phyloP scores from a whole-genome alignment of 2,329 filamentous ascomycete species.

The Graphilbum sp. region DNA sequence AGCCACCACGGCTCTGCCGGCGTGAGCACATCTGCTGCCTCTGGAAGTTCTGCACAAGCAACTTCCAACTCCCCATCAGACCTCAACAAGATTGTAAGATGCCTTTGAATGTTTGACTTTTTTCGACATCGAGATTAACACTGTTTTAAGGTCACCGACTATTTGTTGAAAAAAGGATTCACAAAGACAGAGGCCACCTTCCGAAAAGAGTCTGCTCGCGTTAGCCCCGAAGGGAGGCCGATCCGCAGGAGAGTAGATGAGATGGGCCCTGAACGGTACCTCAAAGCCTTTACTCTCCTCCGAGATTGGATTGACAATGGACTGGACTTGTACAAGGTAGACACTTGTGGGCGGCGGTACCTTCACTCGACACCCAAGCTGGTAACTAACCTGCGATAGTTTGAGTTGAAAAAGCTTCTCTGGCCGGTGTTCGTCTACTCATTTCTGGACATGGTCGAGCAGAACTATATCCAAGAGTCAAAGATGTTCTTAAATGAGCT shows the following conservation, averaged over 20 bases:
- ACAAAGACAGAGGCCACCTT: constrained; percentile 84
- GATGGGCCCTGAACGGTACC: constrained; percentile 59
- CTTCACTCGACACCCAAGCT: too few species aligned
- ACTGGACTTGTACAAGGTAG: constrained; percentile 82
- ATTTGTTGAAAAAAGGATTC: constrained; percentile 90
- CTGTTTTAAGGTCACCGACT: constrained; percentile 57
- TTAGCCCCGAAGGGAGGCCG: constrained; percentile 67
- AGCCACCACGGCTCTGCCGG: constrained; percentile 8
- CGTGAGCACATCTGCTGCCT: constrained; percentile 9
- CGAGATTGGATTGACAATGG: constrained; percentile 80
- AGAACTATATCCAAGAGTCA: constrained; percentile 56
- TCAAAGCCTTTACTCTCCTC: constrained; percentile 56
- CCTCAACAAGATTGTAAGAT: constrained; percentile 83
- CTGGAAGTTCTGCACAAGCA: constrained; percentile 9
- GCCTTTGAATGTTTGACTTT: neutral
- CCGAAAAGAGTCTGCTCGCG: constrained; percentile 71
- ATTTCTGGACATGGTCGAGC: constrained; percentile 61
- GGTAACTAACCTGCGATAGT: constrained; percentile 28
- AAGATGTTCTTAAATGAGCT: constrained; percentile 57
- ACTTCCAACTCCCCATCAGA: constrained; percentile 47
- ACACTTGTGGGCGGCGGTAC: neutral
- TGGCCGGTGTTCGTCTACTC: constrained; percentile 95
- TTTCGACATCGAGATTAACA: neutral
- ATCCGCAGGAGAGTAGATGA: constrained; percentile 51
- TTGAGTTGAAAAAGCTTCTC: constrained; percentile 71